These are phyloP conservation scores for Diphasiastrum complanatum DNA, from an alignment of 83 land plant species.

Conservation along the genomic window DNA sequence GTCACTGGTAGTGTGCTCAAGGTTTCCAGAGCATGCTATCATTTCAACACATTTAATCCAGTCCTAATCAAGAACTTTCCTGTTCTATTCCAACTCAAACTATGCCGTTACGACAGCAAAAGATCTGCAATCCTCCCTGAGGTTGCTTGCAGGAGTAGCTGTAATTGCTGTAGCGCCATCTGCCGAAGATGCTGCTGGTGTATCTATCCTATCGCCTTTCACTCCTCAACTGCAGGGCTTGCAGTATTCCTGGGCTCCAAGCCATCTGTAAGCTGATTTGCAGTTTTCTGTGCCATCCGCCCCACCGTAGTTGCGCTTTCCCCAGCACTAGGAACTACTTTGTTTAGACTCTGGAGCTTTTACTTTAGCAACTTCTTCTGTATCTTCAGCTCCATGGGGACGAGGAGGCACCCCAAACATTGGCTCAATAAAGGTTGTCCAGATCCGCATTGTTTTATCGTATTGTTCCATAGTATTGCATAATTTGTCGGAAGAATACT, in stretches of 20 bases:
- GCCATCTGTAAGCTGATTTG: slow-evolving; percentile 20
- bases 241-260: neutral
- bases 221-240: neutral
- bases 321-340: slow-evolving; percentile 23
- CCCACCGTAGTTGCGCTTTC: slow-evolving; percentile 39
- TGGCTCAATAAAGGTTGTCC: slow-evolving; percentile 58
- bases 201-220: too few species aligned
- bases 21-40: too few species aligned
- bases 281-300: slow-evolving; percentile 29
- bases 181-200: too few species aligned
- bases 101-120: too few species aligned
- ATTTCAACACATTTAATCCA: too few species aligned
- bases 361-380: slow-evolving; percentile 40
- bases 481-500: slow-evolving; percentile 56
- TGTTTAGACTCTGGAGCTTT: slow-evolving; percentile 15
- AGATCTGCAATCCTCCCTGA: too few species aligned
- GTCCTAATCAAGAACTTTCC: too few species aligned
- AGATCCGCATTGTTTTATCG: slow-evolving; percentile 50
- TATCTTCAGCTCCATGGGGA: slow-evolving; percentile 46
- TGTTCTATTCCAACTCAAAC: too few species aligned
- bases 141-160: too few species aligned
- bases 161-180: too few species aligned
- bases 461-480: slow-evolving; percentile 50
- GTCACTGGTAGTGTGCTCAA: too few species aligned
- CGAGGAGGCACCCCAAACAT: slow-evolving; percentile 49